Base-by-base conservation (phyloP, 2,329 filamentous ascomycete species). In the Mycosphaerelloides madeirae region DNA sequence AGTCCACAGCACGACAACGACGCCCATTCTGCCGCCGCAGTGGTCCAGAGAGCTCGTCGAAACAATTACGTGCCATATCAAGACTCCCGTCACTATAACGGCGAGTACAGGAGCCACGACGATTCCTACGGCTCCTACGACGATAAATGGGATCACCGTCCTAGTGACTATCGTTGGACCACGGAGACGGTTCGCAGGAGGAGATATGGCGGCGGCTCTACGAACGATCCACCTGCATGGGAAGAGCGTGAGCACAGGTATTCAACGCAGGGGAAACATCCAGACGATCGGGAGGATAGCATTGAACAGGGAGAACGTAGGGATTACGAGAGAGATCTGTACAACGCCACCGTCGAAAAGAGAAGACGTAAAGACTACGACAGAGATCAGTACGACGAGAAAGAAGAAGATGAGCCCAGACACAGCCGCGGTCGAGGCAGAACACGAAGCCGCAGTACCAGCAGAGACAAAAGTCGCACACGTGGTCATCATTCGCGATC, bases 71-170 rank as follows among this genome's bases (percentile, higher is more conserved):
- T 48, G 5, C 45, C 45, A 9, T 48, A 44, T 14, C 45, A 44
- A 41, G 45, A 48, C 19, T 33, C 45, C 12, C 8, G 29, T 8
- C 41, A 44, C 36, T 48, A 48, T 36, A 43, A 47, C 29, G 40
- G 31, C 18, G 44, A 38, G 12, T 15, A 34, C 36, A 25, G 34
- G 22, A 43, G 28, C 31, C 36, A 29, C n/a, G 18, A 32, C 35
- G 31, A 29, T 14, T 41, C 28, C 6, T 18, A 22, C 14, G 16
- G 20, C 3, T 28, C 36, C 11, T 36, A 35, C 37, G 7, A 40
- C 19, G 31, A 40, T 15, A 12, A 13, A 12, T 29, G 41, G 29
- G 14, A 38, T 15, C 36, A 37, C 12, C 36, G 36, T 15, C 29
- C 39, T 2, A n/a, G 15, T 28, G 16, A 22, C 31, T 12, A 41